Evolutionary conservation across 257 asterid genomes (phyloP).

Genomic region (Cruciata laevipes): DNA sequence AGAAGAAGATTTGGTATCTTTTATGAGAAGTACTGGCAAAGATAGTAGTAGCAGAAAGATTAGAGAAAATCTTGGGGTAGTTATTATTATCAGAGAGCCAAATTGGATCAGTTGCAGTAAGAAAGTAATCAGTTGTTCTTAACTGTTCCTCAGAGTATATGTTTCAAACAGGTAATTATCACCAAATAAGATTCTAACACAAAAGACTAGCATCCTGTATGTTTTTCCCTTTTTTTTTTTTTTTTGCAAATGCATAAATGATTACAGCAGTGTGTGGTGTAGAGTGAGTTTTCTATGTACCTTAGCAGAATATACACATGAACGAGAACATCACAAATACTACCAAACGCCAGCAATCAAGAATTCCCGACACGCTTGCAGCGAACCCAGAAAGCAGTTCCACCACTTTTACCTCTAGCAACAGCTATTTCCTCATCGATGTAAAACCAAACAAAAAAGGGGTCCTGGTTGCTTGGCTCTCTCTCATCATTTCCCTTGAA

Average conservation of each 20-base stretch:
- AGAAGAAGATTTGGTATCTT: too few species aligned
- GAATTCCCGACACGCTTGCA: constrained; percentile 31
- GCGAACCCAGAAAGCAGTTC: constrained; percentile 96
- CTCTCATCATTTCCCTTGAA: constrained; percentile 62
- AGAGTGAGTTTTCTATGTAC: not conserved
- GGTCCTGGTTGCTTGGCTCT: constrained; percentile 72
- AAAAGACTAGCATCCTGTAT: not conserved
- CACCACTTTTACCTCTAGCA: constrained; percentile 92
- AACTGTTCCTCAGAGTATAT: not conserved
- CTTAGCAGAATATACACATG: not conserved
- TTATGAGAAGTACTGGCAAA: too few species aligned
- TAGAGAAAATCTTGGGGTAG: too few species aligned
- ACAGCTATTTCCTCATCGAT: constrained; percentile 92
- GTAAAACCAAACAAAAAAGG: constrained; percentile 84
- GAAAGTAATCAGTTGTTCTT: not conserved
- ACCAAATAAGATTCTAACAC: not conserved
- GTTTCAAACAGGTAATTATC: too few species aligned
- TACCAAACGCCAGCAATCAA: not conserved
- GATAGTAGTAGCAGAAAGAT: too few species aligned
- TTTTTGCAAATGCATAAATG: not conserved
- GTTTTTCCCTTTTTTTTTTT: too few species aligned
- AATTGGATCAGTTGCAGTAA: too few species aligned
- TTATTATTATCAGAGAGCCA: too few species aligned
- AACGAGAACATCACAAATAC: not conserved
- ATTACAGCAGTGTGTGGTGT: not conserved